These are phyloP conservation scores for Podila minutissima DNA, from an alignment of 192 early-diverging fungal genomes.

Conservation along the genomic window DNA sequence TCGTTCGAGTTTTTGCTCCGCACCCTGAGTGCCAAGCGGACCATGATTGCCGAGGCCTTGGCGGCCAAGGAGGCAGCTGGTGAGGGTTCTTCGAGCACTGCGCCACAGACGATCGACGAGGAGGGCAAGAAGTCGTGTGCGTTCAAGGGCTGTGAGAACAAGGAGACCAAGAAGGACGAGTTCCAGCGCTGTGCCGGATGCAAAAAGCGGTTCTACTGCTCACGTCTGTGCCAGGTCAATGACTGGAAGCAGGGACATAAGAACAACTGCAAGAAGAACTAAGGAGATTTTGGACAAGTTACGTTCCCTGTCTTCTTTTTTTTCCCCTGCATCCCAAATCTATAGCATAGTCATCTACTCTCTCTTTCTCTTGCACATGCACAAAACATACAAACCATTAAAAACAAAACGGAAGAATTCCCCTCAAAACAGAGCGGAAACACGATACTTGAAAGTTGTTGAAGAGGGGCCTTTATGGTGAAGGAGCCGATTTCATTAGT, in stretches of 20 bases:
- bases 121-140: slow-evolving; percentile 47
- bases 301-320: not conserved
- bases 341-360: not conserved
- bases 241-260: slow-evolving; percentile 64
- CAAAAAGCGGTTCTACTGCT: slow-evolving; percentile 60
- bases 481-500: slow-evolving; percentile 13
- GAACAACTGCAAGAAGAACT: slow-evolving; percentile 36
- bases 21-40: slow-evolving; percentile 50
- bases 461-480: not conserved
- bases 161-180: slow-evolving; percentile 50
- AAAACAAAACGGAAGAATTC: not conserved
- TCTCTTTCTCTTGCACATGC: not conserved
- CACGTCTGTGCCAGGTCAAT: slow-evolving; percentile 60
- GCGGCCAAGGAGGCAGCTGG: slow-evolving; percentile 45
- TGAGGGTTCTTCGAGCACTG: slow-evolving; percentile 33
- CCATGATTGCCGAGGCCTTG: slow-evolving; percentile 47
- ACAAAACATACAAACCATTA: not conserved
- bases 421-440: not conserved
- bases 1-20: slow-evolving; percentile 56
- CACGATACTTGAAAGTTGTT: not conserved
- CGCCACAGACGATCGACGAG: slow-evolving; percentile 29
- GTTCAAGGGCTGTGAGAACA: slow-evolving; percentile 51
- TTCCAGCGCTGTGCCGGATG: slow-evolving; percentile 61
- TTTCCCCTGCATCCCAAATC: too few species aligned
- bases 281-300: not conserved